phyloP scores from a whole-genome alignment of 176 grass and related monocot species.

The Triticum urartu region DNA sequence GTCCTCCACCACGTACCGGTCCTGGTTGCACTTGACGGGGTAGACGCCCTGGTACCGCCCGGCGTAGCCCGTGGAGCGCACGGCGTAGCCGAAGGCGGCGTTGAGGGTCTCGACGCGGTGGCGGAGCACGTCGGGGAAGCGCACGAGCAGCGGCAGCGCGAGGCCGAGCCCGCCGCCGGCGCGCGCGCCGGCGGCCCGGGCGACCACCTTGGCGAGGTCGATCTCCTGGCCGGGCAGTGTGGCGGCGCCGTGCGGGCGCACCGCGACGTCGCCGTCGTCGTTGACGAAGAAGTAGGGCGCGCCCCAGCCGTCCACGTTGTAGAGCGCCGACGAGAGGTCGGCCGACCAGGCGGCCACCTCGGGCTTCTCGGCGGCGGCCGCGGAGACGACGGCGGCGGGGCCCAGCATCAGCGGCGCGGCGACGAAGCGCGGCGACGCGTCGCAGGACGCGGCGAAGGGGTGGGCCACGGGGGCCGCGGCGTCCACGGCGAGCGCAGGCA shows the following conservation, averaged over 20 bases:
- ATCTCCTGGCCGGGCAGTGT: constrained; percentile 76
- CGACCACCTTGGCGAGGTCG: constrained; percentile 86
- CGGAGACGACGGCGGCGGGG: not conserved
- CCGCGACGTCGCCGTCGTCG: constrained; percentile 63
- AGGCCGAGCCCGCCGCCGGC: constrained; percentile 62
- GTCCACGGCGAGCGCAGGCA: constrained; percentile 89
- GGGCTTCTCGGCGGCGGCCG: not conserved
- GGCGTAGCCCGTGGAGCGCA: constrained; percentile 59
- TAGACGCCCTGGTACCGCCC: constrained; percentile 84
- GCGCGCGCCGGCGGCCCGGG: constrained; percentile 43
- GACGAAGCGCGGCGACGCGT: constrained; percentile 65
- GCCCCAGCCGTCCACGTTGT: constrained; percentile 91
- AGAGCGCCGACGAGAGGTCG: constrained; percentile 68
- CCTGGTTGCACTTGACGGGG: constrained; percentile 98
- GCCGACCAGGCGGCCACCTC: constrained; percentile 52
- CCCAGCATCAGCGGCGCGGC: constrained; percentile 40
- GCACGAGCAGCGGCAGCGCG: constrained; percentile 63
- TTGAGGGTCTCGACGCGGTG: constrained; percentile 78
- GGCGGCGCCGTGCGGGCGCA: constrained; percentile 66
- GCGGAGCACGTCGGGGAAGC: constrained; percentile 86
- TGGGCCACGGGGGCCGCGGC: constrained; percentile 55
- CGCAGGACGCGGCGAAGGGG: constrained; percentile 62
- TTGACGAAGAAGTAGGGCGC: constrained; percentile 90
- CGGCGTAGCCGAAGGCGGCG: constrained; percentile 73
- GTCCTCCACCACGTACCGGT: constrained; percentile 89